Conservation (phyloP, 2,329 filamentous ascomycete genomes). For the Sclerotinia spermophila region DNA sequence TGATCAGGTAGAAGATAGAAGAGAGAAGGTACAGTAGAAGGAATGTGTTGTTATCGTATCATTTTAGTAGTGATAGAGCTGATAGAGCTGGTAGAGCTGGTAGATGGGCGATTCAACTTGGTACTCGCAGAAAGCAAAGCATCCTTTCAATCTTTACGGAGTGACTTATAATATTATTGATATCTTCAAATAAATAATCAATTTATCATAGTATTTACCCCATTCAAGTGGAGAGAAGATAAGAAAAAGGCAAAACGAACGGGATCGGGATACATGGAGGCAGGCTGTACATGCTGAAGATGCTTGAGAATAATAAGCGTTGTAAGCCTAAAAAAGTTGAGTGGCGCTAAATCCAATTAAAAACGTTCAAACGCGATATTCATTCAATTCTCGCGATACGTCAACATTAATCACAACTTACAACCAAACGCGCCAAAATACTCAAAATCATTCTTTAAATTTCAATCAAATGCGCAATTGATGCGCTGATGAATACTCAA, state of each 20-base stretch:
- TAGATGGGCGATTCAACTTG: not conserved
- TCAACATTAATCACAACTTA: constrained; percentile 11
- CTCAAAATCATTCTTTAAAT: not conserved
- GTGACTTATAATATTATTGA: not conserved
- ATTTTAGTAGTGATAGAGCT: not conserved
- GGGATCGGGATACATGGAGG: not conserved
- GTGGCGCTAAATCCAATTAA: constrained; percentile 17
- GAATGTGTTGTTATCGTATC: not conserved
- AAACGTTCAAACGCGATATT: constrained; percentile 18
- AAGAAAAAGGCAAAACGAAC: not conserved
- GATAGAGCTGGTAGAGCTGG: not conserved
- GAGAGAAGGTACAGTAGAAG: not conserved
- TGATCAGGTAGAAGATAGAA: not conserved
- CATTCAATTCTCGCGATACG: constrained; percentile 5
- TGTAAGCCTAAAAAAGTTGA: constrained; percentile 3
- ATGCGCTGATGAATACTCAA: constrained; percentile 41
- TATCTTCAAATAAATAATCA: not conserved
- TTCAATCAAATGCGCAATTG: constrained; percentile 13
- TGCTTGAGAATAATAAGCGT: not conserved
- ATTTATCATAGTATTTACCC: not conserved
- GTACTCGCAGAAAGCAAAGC: not conserved
- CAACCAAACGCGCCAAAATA: not conserved
- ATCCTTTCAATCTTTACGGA: not conserved
- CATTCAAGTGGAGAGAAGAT: constrained; percentile 3
- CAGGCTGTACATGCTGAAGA: not conserved